Conservation (phyloP, 805 yeast genomes). For the Candida ortonii region DNA sequence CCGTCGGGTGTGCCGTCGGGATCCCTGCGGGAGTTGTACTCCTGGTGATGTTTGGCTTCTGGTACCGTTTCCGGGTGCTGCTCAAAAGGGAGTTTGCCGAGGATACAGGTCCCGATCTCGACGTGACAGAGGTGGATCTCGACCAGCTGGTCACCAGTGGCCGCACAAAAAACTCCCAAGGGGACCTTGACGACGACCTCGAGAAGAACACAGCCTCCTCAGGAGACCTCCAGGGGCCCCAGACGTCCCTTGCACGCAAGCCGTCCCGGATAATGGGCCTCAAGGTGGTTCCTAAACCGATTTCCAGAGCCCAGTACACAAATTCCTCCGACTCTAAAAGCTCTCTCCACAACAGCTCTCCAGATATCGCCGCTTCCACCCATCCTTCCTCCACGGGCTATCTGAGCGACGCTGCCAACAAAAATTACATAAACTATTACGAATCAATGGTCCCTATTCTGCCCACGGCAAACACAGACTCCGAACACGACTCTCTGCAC, state of each 20-base stretch:
- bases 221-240: background rate
- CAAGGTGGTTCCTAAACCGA: slow-evolving; percentile 16
- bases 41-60: slow-evolving; percentile 34
- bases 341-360: slow-evolving; percentile 7
- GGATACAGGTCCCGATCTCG: slow-evolving; percentile 36
- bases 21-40: slow-evolving; percentile 44
- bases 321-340: slow-evolving; percentile 10
- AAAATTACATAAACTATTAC: slow-evolving; percentile 26
- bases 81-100: slow-evolving; percentile 35
- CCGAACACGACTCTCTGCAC: slow-evolving; percentile 1
- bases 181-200: slow-evolving; percentile 5
- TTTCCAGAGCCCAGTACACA: no score
- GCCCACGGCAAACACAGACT: slow-evolving; percentile 11
- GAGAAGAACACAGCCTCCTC: slow-evolving; percentile 9
- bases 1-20: slow-evolving; percentile 55
- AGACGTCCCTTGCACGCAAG: slow-evolving; percentile 19
- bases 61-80: slow-evolving; percentile 38
- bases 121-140: slow-evolving; percentile 36
- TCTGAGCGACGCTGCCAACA: slow-evolving; percentile 8
- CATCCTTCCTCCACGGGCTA: slow-evolving; percentile 7
- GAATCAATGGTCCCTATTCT: slow-evolving; percentile 34
- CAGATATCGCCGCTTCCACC: slow-evolving; percentile 6
- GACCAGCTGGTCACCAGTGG: slow-evolving; percentile 21
- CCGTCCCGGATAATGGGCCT: slow-evolving; percentile 29
- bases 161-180: slow-evolving; percentile 3